phyloP scores from a whole-genome alignment of 2,329 filamentous ascomycete genomes.

The Botrytis fabae region DNA sequence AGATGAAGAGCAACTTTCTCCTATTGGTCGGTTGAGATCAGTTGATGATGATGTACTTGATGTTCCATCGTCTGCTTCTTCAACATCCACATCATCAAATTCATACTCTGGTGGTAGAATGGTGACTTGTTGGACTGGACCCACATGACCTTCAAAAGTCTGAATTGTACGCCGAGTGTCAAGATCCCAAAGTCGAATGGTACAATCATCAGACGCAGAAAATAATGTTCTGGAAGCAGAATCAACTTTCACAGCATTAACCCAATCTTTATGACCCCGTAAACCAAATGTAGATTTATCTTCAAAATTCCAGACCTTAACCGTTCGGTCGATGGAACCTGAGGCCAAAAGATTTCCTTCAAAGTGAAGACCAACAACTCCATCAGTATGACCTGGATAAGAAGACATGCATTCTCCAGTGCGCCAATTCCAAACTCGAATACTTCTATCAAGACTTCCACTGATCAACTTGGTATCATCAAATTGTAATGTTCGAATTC shows the following conservation, averaged over 20 bases:
- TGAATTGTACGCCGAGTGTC: slow-evolving; percentile 78
- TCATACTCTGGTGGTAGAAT: slow-evolving; percentile 86
- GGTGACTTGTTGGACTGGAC: slow-evolving; percentile 90
- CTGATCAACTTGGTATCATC: slow-evolving; percentile 90
- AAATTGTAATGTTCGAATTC: slow-evolving; percentile 88
- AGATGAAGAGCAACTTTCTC: slow-evolving; percentile 15
- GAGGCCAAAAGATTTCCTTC: slow-evolving; percentile 82
- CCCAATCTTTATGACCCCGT: slow-evolving; percentile 87
- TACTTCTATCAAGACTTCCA: slow-evolving; percentile 80
- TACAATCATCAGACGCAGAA: slow-evolving; percentile 91
- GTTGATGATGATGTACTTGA: slow-evolving; percentile 32
- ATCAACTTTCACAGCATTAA: slow-evolving; percentile 93
- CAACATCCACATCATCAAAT: slow-evolving; percentile 68
- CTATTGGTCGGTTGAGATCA: slow-evolving; percentile 12
- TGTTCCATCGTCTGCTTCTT: slow-evolving; percentile 56
- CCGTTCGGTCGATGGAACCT: slow-evolving; percentile 83
- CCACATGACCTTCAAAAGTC: slow-evolving; percentile 84
- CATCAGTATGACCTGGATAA: slow-evolving; percentile 74
- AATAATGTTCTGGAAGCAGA: slow-evolving; percentile 79
- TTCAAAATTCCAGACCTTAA: slow-evolving; percentile 91
- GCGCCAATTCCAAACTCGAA: slow-evolving; percentile 96
- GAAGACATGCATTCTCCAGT: slow-evolving; percentile 85
- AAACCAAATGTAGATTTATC: slow-evolving; percentile 78
- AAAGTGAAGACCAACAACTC: slow-evolving; percentile 86
- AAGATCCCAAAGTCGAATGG: slow-evolving; percentile 88